A percentile compares a stretch with the other conserved stretches of the same genome.
Evolutionary conservation across 805 yeast species (phyloP).

Genomic region (Priceomyces castillae): DNA sequence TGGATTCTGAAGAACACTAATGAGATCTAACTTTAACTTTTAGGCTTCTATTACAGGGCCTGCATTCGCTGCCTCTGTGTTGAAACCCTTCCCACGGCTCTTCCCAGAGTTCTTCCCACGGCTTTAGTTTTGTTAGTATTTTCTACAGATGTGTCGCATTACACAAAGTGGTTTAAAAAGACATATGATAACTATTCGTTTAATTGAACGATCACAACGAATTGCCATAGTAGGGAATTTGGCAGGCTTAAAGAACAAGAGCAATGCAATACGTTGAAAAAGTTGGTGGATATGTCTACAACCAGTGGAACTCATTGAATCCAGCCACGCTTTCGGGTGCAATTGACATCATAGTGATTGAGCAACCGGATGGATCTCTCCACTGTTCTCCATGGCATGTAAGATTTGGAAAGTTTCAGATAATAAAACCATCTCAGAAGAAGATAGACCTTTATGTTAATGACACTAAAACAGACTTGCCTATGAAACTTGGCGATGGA

Average conservation of each 20-base stretch:
- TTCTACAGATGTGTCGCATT: background rate
- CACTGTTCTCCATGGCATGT: conserved; percentile 97
- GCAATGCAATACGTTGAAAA: conserved; percentile 94
- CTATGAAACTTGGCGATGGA: conserved; percentile 96
- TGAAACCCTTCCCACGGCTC: too few species aligned
- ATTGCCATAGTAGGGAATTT: background rate
- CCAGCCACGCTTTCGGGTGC: conserved; percentile 97
- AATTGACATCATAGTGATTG: conserved; percentile 92
- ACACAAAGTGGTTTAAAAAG: background rate
- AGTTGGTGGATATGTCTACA: conserved; percentile 91
- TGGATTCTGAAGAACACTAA: too few species aligned
- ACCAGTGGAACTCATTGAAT: conserved; percentile 95
- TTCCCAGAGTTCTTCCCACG: too few species aligned
- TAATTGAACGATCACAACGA: background rate
- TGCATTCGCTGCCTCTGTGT: too few species aligned
- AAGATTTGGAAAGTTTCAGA: conserved; percentile 90
- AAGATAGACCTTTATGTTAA: conserved; percentile 87
- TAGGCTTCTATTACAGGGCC: too few species aligned
- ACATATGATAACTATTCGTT: background rate
- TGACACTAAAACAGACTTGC: conserved; percentile 74
- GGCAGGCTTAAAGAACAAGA: background rate
- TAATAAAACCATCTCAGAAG: conserved; percentile 91
- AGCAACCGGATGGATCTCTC: conserved; percentile 75
- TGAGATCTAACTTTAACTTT: too few species aligned
- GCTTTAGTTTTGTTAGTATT: too few species aligned